Evolutionary conservation across 805 yeast genomes (phyloP), one percentile per base, ranked within the genome.

Genomic region (Lipomyces yamanashiensis): DNA sequence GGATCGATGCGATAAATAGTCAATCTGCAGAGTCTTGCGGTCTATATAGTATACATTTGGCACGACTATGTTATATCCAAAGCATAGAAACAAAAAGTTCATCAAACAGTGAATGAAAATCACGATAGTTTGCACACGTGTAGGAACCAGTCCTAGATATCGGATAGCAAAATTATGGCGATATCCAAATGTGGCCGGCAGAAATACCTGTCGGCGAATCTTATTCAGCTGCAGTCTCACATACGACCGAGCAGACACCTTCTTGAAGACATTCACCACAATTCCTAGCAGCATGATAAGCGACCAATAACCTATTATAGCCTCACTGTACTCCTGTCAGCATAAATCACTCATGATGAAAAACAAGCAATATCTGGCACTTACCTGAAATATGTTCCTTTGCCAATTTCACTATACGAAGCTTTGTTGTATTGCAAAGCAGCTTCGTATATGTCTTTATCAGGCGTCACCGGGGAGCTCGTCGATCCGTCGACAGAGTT

Each of bases 1-100:
- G 2, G 79, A 40, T 10, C 61, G 57, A 51, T 50, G 59, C 1
- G 58, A 64, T 12, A 61, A 23, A 19, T n/a, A 61, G 41, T 45
- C 50, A 23, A 56, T 54, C 8, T 39, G 34, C 23, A 54, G 28
- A 15, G 41, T 33, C 19, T 40, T 37, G 15, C 23, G 23, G 19
- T 28, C 44, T n/a, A 54, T 34, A 33, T 39, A 33, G 17, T 45
- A 40, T 2, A 17, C 33, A 39, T 54, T 54, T 9, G 54, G 54
- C 12, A 17, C 10, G 28, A 45, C 37, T 9, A 40, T 43, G 13
- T 43, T 28, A 17, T 61, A 56, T 10, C 45, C 41, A 39, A 61
- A 37, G 23, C 57, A 43, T 13, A 39, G 17, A 15, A 49, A n/a
- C 19, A 61, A 7, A 9, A 49, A 17, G 49, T 61, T 61, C 44